Evolutionary conservation across 2,329 filamentous ascomycete genomes (phyloP).

Genomic region (Achaetomium macrosporum): DNA sequence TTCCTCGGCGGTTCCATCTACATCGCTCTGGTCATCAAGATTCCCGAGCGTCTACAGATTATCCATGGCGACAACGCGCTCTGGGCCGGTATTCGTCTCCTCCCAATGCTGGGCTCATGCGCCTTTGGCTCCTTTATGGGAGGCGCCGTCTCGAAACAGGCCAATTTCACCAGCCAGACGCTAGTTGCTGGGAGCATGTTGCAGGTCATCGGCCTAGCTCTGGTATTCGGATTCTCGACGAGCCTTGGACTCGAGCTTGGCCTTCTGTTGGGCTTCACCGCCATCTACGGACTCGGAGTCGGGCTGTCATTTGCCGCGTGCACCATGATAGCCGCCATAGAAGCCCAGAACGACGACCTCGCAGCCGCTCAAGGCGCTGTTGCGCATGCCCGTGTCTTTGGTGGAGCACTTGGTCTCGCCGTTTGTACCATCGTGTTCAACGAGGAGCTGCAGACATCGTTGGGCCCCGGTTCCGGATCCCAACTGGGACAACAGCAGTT

Average conservation of each 20-base stretch:
- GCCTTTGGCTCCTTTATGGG: slow-evolving; percentile 52
- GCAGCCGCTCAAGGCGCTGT: slow-evolving; percentile 55
- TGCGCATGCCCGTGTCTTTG: slow-evolving; percentile 54
- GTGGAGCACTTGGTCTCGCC: slow-evolving; percentile 54
- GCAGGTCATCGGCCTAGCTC: slow-evolving; percentile 46
- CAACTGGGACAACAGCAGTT: slow-evolving; percentile 6
- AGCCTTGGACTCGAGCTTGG: slow-evolving; percentile 4
- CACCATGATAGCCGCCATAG: slow-evolving; percentile 52
- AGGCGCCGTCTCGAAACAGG: slow-evolving; percentile 47
- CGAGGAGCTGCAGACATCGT: slow-evolving; percentile 30
- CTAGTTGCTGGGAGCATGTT: slow-evolving; percentile 45
- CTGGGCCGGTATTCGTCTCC: slow-evolving; percentile 50
- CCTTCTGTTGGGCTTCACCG: slow-evolving; percentile 40
- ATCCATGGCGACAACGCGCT: slow-evolving; percentile 49
- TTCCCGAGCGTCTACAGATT: slow-evolving; percentile 57
- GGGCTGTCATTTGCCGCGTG: slow-evolving; percentile 52
- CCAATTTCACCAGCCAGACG: slow-evolving; percentile 49
- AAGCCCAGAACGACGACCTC: slow-evolving; percentile 43
- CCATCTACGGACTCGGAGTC: slow-evolving; percentile 53
- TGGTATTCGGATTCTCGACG: slow-evolving; percentile 37
- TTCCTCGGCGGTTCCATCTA: slow-evolving; percentile 53
- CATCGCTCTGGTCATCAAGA: slow-evolving; percentile 50
- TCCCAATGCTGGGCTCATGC: slow-evolving; percentile 53
- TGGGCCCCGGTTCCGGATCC: slow-evolving; percentile 4
- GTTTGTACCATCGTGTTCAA: slow-evolving; percentile 56